Evolutionary conservation across 2,329 filamentous ascomycete genomes (phyloP).

Genomic region (Xylaria hypoxylon): DNA sequence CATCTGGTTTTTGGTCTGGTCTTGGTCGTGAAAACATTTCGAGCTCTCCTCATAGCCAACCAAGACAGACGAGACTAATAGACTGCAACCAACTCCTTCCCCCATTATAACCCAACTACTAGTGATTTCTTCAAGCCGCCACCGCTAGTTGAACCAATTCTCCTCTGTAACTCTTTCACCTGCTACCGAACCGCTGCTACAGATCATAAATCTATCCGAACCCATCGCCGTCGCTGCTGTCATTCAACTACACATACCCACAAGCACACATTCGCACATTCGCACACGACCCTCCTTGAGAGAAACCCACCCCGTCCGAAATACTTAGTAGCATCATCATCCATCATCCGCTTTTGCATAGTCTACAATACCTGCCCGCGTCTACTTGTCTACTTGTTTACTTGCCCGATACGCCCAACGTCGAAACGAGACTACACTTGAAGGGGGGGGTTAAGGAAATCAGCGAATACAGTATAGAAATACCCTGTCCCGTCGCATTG

Average conservation of each 20-base stretch:
- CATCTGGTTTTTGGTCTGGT: constrained; percentile 33
- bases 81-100: constrained; percentile 36
- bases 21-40: constrained; percentile 48
- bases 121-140: constrained; percentile 29
- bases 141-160: constrained; percentile 27
- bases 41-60: constrained; percentile 42
- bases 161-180: constrained; percentile 4
- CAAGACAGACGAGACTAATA: constrained; percentile 33
- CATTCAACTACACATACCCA: constrained; percentile 14
- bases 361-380: neutral
- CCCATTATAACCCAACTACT: constrained; percentile 30
- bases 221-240: constrained; percentile 18
- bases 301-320: constrained; percentile 12
- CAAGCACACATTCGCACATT: neutral
- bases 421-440: neutral
- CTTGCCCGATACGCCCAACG: constrained; percentile 9
- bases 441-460: constrained; percentile 4
- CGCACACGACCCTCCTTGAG: constrained; percentile 4
- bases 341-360: constrained; percentile 2
- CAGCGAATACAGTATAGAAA: constrained; percentile 6
- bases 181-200: constrained; percentile 1
- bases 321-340: constrained; percentile 20
- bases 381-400: no score
- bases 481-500: constrained; percentile 32
- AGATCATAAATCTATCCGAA: constrained; percentile 10